These are phyloP conservation scores for Penicillium odoratum DNA, from an alignment of 495 filamentous ascomycete genomes.

Conservation along the genomic window DNA sequence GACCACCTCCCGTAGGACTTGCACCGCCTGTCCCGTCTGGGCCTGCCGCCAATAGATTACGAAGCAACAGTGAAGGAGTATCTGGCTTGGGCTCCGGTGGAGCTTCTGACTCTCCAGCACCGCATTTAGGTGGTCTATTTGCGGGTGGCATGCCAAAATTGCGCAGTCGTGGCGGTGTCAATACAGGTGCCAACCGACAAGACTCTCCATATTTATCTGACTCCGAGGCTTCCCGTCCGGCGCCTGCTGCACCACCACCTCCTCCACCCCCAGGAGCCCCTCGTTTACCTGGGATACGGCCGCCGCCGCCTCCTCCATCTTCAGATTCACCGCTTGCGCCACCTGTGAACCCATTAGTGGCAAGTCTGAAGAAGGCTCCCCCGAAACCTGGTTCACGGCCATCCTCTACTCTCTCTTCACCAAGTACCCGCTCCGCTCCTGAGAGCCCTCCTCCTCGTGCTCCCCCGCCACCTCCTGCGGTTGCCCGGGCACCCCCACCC, in stretches of 20 bases:
- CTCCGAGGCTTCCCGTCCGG: conserved; percentile 58
- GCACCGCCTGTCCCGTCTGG: conserved; percentile 71
- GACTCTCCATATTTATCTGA: conserved; percentile 80
- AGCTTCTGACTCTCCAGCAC: conserved; percentile 49
- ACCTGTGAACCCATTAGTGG: conserved; percentile 56
- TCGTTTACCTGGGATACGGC: conserved; percentile 57
- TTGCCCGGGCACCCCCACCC: conserved; percentile 47
- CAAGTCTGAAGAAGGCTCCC: conserved; percentile 60
- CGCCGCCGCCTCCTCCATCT: conserved; percentile 54
- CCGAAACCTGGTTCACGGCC: conserved; percentile 43
- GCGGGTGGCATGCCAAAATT: conserved; percentile 95
- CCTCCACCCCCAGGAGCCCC: conserved; percentile 64
- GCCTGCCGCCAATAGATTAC: conserved; percentile 56
- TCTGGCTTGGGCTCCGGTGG: conserved; percentile 41
- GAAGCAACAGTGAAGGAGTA: conserved; percentile 80
- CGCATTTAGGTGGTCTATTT: conserved; percentile 86
- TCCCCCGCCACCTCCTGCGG: conserved; percentile 15
- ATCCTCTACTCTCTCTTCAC: conserved; percentile 46
- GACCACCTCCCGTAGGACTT: conserved; percentile 62
- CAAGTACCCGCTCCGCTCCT: conserved; percentile 46
- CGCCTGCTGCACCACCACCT: conserved; percentile 44
- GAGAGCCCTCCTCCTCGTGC: conserved; percentile 25
- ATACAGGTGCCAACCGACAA: conserved; percentile 77
- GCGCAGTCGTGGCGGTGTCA: conserved; percentile 82
- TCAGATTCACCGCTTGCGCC: conserved; percentile 53